Evolutionary conservation across 2,329 filamentous ascomycete genomes (phyloP).

Genomic region (Fusarium tupiense): DNA sequence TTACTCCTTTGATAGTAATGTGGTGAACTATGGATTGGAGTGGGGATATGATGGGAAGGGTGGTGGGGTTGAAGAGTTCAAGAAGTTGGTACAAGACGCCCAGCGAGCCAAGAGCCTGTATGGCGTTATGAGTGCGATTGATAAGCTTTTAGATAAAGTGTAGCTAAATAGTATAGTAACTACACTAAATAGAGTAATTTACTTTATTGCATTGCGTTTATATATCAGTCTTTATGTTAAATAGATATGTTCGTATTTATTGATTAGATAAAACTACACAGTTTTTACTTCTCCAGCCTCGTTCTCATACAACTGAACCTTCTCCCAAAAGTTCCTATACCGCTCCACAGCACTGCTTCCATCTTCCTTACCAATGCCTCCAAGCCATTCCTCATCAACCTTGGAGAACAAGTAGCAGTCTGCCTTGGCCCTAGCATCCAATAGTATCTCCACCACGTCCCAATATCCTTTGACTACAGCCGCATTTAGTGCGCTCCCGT

Average conservation of each 20-base stretch:
- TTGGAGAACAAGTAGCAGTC: accelerated
- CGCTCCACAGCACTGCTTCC: accelerated
- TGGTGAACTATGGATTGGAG: background rate
- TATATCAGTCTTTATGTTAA: too few species aligned
- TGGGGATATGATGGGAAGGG: background rate
- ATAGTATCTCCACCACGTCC: background rate
- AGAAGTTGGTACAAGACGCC: accelerated
- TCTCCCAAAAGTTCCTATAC: background rate
- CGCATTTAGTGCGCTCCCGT: background rate
- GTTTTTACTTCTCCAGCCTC: accelerated
- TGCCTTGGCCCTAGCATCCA: accelerated
- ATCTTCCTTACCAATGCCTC: too few species aligned
- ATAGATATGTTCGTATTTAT: too few species aligned
- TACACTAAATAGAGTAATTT: too few species aligned
- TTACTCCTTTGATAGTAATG: background rate
- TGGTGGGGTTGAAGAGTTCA: accelerated
- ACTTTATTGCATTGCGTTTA: too few species aligned
- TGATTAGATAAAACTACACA: too few species aligned
- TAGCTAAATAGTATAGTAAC: accelerated
- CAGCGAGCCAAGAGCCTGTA: background rate
- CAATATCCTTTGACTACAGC: background rate
- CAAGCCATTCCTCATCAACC: background rate
- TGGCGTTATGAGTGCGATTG: background rate
- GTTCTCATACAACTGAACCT: background rate
- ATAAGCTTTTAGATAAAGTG: accelerated